Conservation (phyloP, 768 basidiomycete genomes). For the Tricholoma saponaceum region DNA sequence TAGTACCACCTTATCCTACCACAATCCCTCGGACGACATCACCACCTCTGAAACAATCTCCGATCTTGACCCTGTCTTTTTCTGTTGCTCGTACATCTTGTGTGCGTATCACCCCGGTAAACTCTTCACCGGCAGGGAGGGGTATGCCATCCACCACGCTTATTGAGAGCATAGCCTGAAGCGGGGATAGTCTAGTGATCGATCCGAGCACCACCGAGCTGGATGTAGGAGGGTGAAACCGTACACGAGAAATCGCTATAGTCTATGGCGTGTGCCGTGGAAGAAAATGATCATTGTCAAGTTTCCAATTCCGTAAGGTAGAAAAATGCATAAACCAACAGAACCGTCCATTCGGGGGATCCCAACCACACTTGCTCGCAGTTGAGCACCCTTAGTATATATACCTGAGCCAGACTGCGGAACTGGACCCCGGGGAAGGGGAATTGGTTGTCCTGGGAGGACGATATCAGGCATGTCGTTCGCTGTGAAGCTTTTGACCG, state of each 20-base stretch:
- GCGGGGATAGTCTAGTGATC: slow-evolving; percentile 77
- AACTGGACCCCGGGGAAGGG: slow-evolving; percentile 47
- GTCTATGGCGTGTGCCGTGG: slow-evolving; percentile 35
- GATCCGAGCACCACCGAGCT: slow-evolving; percentile 80
- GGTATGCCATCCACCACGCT: slow-evolving; percentile 85
- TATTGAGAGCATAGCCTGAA: slow-evolving; percentile 81
- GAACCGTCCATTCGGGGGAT: slow-evolving; percentile 55
- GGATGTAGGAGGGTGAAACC: slow-evolving; percentile 70
- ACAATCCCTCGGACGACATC: slow-evolving; percentile 87
- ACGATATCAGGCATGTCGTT: slow-evolving; percentile 29
- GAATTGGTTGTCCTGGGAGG: slow-evolving; percentile 78
- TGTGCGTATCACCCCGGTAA: slow-evolving; percentile 79
- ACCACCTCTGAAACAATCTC: slow-evolving; percentile 88
- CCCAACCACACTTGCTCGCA: slow-evolving; percentile 72
- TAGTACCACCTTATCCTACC: slow-evolving; percentile 38
- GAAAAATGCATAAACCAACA: slow-evolving; percentile 46
- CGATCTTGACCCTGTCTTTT: slow-evolving; percentile 85
- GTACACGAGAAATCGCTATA: slow-evolving; percentile 57
- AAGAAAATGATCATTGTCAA: slow-evolving; percentile 13
- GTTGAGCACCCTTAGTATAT: slow-evolving; percentile 58
- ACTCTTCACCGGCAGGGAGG: slow-evolving; percentile 81
- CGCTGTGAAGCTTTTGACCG: no score
- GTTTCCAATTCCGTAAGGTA: slow-evolving; percentile 7
- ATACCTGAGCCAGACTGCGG: slow-evolving; percentile 63
- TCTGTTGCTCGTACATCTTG: slow-evolving; percentile 91